phyloP scores from a whole-genome alignment of 164 flowering plant species.

The Stephania cephalantha region DNA sequence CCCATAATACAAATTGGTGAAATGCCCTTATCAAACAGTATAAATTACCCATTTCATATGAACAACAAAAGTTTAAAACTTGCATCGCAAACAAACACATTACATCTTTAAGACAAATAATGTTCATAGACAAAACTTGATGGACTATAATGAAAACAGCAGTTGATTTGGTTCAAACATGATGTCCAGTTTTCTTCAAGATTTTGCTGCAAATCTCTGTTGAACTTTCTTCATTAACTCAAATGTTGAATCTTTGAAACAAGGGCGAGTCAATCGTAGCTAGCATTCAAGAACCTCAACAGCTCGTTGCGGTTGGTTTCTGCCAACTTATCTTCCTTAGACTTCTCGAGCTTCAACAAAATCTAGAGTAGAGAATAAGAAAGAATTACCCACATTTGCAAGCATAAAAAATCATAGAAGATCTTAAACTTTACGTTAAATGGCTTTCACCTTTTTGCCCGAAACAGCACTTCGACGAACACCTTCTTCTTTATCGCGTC shows the following conservation, averaged over 20 bases:
- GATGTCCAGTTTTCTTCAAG: not conserved
- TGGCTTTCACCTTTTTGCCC: conserved; percentile 72
- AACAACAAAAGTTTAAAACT: not conserved
- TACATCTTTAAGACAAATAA: not conserved
- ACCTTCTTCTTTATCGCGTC: conserved; percentile 81
- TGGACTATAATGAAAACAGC: not conserved
- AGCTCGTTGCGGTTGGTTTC: conserved; percentile 80
- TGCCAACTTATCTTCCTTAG: conserved; percentile 88
- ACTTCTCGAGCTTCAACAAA: conserved; percentile 79
- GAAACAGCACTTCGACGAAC: conserved; percentile 97
- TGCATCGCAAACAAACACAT: not conserved
- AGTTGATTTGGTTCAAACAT: not conserved
- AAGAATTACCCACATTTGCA: not conserved
- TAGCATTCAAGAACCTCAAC: conserved; percentile 91
- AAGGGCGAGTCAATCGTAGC: conserved; percentile 60
- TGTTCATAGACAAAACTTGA: not conserved
- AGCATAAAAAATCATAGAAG: not conserved
- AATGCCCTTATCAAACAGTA: not conserved
- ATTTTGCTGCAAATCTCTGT: not conserved
- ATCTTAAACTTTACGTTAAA: not conserved
- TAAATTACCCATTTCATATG: not conserved
- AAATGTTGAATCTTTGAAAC: not conserved
- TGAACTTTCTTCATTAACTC: not conserved
- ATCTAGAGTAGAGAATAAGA: conserved; percentile 41
- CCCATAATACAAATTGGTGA: not conserved